These are phyloP conservation scores for Phoma sp. DNA, from an alignment of 2,329 filamentous ascomycete species.

Conservation along the genomic window DNA sequence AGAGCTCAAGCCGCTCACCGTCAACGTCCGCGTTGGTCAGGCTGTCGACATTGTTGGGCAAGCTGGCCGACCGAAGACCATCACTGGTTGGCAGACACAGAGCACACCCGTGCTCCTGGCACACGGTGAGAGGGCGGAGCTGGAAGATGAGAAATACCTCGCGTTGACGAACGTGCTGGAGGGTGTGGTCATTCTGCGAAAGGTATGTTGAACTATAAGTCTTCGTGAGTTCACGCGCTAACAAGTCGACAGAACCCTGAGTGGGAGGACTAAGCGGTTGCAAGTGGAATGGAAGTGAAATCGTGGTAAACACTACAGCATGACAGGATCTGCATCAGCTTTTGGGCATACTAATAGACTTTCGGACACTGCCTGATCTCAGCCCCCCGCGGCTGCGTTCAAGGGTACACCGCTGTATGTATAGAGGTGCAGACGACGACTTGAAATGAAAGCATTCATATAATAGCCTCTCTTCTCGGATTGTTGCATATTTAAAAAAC, in stretches of 20 bases:
- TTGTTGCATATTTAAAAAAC: not conserved
- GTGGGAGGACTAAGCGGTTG: constrained; percentile 50
- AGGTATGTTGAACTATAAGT: constrained; percentile 68
- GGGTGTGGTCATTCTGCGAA: constrained; percentile 93
- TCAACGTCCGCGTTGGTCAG: constrained; percentile 96
- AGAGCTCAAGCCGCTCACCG: constrained; percentile 88
- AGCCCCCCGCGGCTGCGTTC: constrained; percentile 3
- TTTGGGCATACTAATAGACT: constrained; percentile 40
- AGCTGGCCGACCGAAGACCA: constrained; percentile 96
- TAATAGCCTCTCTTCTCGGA: not conserved
- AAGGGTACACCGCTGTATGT: constrained; percentile 35
- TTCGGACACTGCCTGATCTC: constrained; percentile 26
- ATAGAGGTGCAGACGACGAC: constrained; percentile 35
- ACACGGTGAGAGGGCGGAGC: constrained; percentile 93
- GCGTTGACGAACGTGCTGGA: constrained; percentile 90
- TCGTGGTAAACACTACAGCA: constrained; percentile 12
- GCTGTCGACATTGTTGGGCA: constrained; percentile 98
- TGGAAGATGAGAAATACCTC: constrained; percentile 98
- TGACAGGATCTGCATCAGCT: constrained; percentile 23
- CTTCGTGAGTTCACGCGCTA: constrained; percentile 8
- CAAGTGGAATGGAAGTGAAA: not conserved
- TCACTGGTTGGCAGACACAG: constrained; percentile 99
- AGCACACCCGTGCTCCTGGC: constrained; percentile 95
- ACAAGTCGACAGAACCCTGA: constrained; percentile 52
- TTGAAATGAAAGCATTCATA: constrained; percentile 37